Conservation (phyloP, 208 protist species). For the Wallacemonas sp. region DNA sequence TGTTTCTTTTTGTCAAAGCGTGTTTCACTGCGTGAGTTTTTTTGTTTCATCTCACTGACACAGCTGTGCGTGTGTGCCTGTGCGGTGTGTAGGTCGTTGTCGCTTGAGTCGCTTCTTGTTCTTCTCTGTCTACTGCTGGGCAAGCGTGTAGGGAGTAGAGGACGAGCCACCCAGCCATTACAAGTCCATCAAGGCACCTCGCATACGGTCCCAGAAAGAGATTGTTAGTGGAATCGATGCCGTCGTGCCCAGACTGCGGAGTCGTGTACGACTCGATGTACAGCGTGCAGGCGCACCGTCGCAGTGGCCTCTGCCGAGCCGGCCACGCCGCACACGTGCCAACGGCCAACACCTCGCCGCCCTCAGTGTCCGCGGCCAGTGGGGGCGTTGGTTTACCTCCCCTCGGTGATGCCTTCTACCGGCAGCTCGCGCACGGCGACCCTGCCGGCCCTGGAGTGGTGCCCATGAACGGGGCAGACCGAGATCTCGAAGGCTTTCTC, state of each 20-base stretch:
- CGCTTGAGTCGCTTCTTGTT: conserved; percentile 16
- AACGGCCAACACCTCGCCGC: neutral
- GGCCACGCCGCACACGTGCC: neutral
- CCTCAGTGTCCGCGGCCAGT: neutral
- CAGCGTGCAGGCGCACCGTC: conserved; percentile 30
- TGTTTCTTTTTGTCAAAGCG: conserved; percentile 11
- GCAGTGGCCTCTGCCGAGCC: conserved; percentile 11
- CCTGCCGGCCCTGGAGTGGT: neutral
- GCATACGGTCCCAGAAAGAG: no score
- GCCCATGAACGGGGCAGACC: conserved; percentile 12
- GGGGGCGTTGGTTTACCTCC: neutral
- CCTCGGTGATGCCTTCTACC: neutral
- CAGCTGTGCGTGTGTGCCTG: neutral
- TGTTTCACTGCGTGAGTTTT: no score
- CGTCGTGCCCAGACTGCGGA: conserved; percentile 44
- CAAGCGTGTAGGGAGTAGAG: no score
- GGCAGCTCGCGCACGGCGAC: neutral
- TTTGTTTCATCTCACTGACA: neutral
- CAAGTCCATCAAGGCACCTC: no score
- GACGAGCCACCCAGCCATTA: no score
- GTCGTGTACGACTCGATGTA: conserved; percentile 35
- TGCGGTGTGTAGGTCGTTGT: conserved; percentile 2
- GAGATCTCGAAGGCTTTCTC: conserved; percentile 28
- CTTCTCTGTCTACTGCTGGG: neutral
- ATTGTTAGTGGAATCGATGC: no score